Evolutionary conservation across 78 protist species (phyloP).

Genomic region (Cavenderia fasciculata): DNA sequence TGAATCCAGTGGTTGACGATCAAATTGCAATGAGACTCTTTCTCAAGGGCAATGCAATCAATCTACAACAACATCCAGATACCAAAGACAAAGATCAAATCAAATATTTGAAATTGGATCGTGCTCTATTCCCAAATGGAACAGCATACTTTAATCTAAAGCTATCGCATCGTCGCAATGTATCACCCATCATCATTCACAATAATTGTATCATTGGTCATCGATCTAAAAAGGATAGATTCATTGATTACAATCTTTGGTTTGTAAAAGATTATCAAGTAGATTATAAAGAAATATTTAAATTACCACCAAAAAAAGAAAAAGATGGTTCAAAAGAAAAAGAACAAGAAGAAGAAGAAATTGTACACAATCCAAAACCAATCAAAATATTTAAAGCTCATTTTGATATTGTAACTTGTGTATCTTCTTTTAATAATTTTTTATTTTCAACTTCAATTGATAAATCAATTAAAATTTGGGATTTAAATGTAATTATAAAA

Average conservation of each 20-base stretch:
- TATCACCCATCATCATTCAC: constrained; percentile 44
- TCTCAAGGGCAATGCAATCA: constrained; percentile 7
- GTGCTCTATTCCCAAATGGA: constrained; percentile 69
- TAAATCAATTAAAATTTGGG: constrained; percentile 53
- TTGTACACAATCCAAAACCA: no score
- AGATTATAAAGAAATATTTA: not conserved
- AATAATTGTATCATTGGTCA: constrained; percentile 79
- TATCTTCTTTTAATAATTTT: not conserved
- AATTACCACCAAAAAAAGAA: not conserved
- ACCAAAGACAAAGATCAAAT: constrained; percentile 4
- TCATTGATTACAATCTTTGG: constrained; percentile 55
- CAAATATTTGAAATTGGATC: constrained; percentile 4
- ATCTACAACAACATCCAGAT: not conserved
- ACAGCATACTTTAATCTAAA: constrained; percentile 69
- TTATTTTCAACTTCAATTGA: constrained; percentile 39
- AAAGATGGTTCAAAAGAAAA: not conserved
- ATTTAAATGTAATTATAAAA: not conserved
- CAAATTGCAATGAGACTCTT: constrained; percentile 71
- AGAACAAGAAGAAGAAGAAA: not conserved
- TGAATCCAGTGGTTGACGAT: constrained; percentile 59
- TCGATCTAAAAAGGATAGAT: constrained; percentile 61
- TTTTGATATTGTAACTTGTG: constrained; percentile 51
- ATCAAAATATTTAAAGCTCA: constrained; percentile 16
- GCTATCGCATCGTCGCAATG: constrained; percentile 27
- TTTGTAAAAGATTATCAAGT: constrained; percentile 3